Evolutionary conservation across 2,329 filamentous ascomycete species (phyloP), one percentile per base, ranked within the genome.

Genomic region (Trichophyton mentagrophytes): DNA sequence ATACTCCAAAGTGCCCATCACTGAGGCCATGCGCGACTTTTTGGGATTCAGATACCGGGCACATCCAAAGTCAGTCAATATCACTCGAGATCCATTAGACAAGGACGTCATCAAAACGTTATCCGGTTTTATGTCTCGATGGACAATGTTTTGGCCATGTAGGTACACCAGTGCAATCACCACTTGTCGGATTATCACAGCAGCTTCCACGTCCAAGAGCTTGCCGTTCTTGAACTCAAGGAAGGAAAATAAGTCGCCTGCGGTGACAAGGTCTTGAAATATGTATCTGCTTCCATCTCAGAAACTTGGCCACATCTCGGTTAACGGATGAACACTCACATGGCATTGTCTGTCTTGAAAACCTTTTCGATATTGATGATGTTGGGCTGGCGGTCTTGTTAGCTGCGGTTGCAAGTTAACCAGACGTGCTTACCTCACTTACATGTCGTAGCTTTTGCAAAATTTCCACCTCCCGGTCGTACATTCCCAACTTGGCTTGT

Each of bases 111-210:
- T 77, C 33, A 86, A 74, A 7, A 85, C 79, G 65, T 85, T 85
- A 59, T 85, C 83, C 0, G 82, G 82, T 66, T 85, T 86, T 57
- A 85, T 74, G 66, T 86, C 83, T 36, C 83, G 76, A 67, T 86
- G 83, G 3, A 81, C 81, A 49, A 85, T 80, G 46, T 77, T 72
- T 6, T 75, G 72, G 2, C 73, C 69, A 67, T 85, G 83, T 0
- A 85, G 70, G 65, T 84, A 84, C 15, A 81, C 71, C n/a, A 85
- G 68, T 1, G 80, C 83, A 60, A 81, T 77, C 7, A 83, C 68
- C 2, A 85, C 70, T 65, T 86, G 83, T 55, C 74, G 72, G 13
- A 81, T 69, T 36, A 85, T 80, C 9, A 80, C 74, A 6, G 80
- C 80, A 25, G 79, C 74, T 64, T 83, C 77, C 1, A 78, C 72